Conservation (phyloP, 345 rosid species). For the Capsella bursapastoris region DNA sequence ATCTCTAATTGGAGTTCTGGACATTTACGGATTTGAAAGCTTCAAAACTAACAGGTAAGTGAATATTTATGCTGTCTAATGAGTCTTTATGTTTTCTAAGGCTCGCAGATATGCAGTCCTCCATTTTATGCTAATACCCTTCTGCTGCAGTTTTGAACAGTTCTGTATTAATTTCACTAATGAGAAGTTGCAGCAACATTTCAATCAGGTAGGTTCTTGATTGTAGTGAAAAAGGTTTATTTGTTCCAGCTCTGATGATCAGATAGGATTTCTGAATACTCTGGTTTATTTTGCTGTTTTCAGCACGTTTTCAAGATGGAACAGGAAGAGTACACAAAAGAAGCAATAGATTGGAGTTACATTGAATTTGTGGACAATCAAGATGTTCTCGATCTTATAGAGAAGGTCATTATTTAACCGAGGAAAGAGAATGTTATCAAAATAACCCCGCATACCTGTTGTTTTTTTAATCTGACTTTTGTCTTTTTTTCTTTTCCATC, state of each 20-base stretch:
- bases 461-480: neutral
- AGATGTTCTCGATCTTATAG: conserved; percentile 93
- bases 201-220: conserved; percentile 74
- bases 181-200: conserved; percentile 97
- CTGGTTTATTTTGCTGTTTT: conserved; percentile 30
- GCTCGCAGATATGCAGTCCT: neutral
- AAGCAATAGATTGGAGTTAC: conserved; percentile 93
- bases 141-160: conserved; percentile 81
- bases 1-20: conserved; percentile 89
- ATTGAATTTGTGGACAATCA: conserved; percentile 97
- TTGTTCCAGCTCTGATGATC: conserved; percentile 23
- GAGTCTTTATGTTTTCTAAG: neutral
- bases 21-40: conserved; percentile 96
- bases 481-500: conserved; percentile 3
- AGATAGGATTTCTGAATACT: conserved; percentile 12
- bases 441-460: neutral
- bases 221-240: neutral
- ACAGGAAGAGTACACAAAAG: conserved; percentile 97
- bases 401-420: conserved; percentile 59
- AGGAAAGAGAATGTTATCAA: neutral
- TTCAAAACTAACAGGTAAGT: conserved; percentile 81
- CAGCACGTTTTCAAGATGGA: conserved; percentile 99
- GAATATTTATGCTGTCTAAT: neutral
- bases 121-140: conserved; percentile 30
- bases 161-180: conserved; percentile 95